phyloP scores from a whole-genome alignment of 306 rosid species.

The Psophocarpus tetragonolobus region DNA sequence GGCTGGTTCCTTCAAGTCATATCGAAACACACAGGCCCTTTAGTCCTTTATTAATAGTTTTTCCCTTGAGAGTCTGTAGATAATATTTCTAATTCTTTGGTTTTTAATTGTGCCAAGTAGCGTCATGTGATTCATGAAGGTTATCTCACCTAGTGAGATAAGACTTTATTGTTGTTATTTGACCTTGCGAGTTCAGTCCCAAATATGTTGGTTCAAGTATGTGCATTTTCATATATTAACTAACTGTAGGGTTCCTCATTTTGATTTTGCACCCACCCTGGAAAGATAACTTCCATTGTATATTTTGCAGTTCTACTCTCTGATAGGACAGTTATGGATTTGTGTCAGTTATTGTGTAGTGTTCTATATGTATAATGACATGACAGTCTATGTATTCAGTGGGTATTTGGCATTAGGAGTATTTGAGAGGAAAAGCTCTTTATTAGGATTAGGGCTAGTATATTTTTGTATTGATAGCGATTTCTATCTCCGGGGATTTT shows the following conservation, averaged over 20 bases:
- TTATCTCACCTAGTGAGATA: too few species aligned
- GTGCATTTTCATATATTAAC: background rate
- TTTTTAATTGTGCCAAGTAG: too few species aligned
- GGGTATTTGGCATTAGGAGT: background rate
- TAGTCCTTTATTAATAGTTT: background rate
- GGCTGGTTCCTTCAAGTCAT: background rate
- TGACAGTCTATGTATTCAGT: background rate
- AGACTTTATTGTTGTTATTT: too few species aligned
- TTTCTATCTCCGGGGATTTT: too few species aligned
- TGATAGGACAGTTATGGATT: background rate
- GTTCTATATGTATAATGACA: background rate
- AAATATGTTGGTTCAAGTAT: background rate
- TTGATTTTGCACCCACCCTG: background rate
- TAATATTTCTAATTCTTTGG: too few species aligned
- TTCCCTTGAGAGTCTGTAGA: slow-evolving; percentile 6
- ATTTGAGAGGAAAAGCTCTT: too few species aligned
- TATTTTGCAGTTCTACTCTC: background rate
- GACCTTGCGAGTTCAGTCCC: background rate
- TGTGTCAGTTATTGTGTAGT: background rate
- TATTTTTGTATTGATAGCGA: too few species aligned
- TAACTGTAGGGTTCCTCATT: background rate
- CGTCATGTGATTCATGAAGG: too few species aligned
- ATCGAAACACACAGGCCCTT: background rate
- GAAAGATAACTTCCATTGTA: background rate
- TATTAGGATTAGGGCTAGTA: too few species aligned